A percentile compares a stretch with the other conserved stretches of the same genome.
phyloP scores from a whole-genome alignment of 495 filamentous ascomycete species.

The Xylaria nigripes region DNA sequence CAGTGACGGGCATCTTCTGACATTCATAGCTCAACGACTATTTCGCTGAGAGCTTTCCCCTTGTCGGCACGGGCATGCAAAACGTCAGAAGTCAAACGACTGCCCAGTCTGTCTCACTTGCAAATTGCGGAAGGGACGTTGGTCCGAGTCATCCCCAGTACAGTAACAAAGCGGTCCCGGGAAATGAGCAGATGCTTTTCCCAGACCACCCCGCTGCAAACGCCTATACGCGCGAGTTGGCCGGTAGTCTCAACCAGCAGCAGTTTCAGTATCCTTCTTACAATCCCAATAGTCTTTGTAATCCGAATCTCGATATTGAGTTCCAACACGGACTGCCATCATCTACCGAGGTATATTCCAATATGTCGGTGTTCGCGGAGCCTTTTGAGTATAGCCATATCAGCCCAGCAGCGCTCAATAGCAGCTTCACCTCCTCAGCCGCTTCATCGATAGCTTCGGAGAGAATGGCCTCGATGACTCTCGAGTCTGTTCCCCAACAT shows the following conservation, averaged over 20 bases:
- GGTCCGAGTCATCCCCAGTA: slow-evolving; percentile 23
- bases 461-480: slow-evolving; percentile 21
- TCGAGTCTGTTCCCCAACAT: slow-evolving; percentile 10
- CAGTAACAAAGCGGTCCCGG: slow-evolving; percentile 18
- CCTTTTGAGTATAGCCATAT: slow-evolving; percentile 14
- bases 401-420: slow-evolving; percentile 10
- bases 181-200: slow-evolving; percentile 23
- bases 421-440: slow-evolving; percentile 21
- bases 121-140: slow-evolving; percentile 20
- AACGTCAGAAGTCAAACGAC: slow-evolving; percentile 21
- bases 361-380: slow-evolving; percentile 18
- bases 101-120: slow-evolving; percentile 24
- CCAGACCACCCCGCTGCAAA: slow-evolving; percentile 19
- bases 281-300: background rate
- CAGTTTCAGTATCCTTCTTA: slow-evolving; percentile 4
- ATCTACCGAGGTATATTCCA: background rate
- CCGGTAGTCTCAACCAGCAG: slow-evolving; percentile 4
- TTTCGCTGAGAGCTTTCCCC: slow-evolving; percentile 9
- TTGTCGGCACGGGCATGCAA: slow-evolving; percentile 10
- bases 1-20: slow-evolving; percentile 13
- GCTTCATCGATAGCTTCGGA: slow-evolving; percentile 20
- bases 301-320: background rate
- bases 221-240: slow-evolving; percentile 17
- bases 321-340: slow-evolving; percentile 3
- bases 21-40: slow-evolving; percentile 16